Conservation (phyloP, 2,329 filamentous ascomycete genomes). For the Xylaria arbuscula region DNA sequence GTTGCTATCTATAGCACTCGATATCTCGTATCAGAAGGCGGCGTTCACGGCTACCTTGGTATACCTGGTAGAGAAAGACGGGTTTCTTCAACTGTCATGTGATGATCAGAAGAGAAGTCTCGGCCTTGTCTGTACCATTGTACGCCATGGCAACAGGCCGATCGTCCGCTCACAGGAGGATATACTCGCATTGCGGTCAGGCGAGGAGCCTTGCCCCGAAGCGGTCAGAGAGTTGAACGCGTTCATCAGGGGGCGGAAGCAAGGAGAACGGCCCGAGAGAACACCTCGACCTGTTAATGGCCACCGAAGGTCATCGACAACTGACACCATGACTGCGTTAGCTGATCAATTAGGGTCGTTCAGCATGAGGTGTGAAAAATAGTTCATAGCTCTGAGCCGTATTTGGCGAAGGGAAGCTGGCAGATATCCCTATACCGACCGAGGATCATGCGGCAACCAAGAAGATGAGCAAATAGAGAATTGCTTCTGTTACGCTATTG, state of each 20-base stretch:
- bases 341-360: slow-evolving; percentile 13
- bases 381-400: neutral
- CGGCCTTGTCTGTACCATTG: slow-evolving; percentile 36
- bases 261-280: no score
- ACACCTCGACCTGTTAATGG: neutral
- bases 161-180: slow-evolving; percentile 33
- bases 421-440: neutral
- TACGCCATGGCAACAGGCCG: slow-evolving; percentile 20
- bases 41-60: slow-evolving; percentile 26
- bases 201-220: slow-evolving; percentile 26
- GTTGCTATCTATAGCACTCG: neutral
- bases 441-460: no score
- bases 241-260: neutral
- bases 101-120: slow-evolving; percentile 36
- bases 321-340: slow-evolving; percentile 13
- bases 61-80: slow-evolving; percentile 30
- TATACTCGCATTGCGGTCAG: slow-evolving; percentile 31
- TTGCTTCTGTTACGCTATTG: no score
- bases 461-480: no score
- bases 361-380: neutral
- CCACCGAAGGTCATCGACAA: slow-evolving; percentile 19
- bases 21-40: neutral
- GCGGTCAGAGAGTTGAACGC: slow-evolving; percentile 29
- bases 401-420: neutral
- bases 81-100: slow-evolving; percentile 31